Evolutionary conservation across 2,329 filamentous ascomycete genomes (phyloP), one percentile per base, ranked within the genome.

Genomic region (Aspergillus ochraceus): DNA sequence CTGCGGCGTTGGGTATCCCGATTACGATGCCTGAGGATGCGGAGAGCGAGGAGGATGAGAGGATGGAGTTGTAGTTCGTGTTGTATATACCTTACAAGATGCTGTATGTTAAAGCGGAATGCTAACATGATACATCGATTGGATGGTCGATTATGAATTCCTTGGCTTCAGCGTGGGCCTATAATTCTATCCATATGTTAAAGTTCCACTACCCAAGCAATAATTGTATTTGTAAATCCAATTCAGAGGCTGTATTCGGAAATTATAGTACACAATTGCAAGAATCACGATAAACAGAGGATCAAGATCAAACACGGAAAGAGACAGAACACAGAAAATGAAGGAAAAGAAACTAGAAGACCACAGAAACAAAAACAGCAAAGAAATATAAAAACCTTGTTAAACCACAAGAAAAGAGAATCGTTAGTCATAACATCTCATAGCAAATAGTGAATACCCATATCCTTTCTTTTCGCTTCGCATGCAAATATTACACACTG

Each of bases 21-120:
- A 66, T 73, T 30, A 22, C 66, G 29, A 68, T 75, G 57, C 73
- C 73, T 2, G 70, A 74, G 49, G 71, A 75, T 64, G 60, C 19
- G 32, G 68, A 66, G 55, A 70, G 66, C 58, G 71, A 70, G 49
- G 67, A 68, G 49, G 67, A 68, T 59, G 60, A 66, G 52, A 24
- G 45, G 30, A 66, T 60, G 55, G 50, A 56, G 52, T 49, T 60
- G n/a, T 59, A 52, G 36, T 42, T 17, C 17, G 17, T 5, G 6
- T n/a, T 42, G 14, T 17, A 8, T n/a, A 14, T 39, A 39, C 36
- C 36, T 17, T 42, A 8, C 11, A 36, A 17, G 32, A 12, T 8
- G 26, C 8, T 29, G 26, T 29, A 29, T 29, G 26, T 8, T 29
- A 29, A 29, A 2, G 8, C 26, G 32, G 5, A 12, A 36, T 11